Percentiles rank a stretch among this genome's conserved stretches.
phyloP scores from a whole-genome alignment of 2,329 filamentous ascomycete species.

The Trichoderma sp. region DNA sequence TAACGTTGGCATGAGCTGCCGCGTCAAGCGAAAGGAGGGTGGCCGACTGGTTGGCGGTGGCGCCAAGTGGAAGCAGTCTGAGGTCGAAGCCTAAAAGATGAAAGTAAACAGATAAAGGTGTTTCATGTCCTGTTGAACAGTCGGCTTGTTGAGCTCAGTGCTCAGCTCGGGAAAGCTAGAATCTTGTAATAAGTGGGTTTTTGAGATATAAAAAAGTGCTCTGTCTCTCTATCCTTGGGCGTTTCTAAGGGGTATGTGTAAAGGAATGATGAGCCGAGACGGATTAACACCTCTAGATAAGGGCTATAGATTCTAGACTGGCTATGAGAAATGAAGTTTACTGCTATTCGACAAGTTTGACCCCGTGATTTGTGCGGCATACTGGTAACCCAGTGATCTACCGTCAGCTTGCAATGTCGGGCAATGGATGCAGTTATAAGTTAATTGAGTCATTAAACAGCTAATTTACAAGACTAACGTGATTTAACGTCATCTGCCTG shows the following conservation, averaged over 20 bases:
- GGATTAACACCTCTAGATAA: background rate
- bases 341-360: background rate
- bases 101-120: background rate
- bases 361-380: too few species aligned
- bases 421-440: too few species aligned
- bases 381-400: too few species aligned
- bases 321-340: constrained; percentile 20
- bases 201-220: constrained; percentile 5
- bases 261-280: background rate
- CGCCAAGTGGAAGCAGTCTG: constrained; percentile 65
- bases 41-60: constrained; percentile 61
- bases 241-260: background rate
- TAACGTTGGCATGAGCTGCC: constrained; percentile 85
- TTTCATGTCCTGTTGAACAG: background rate
- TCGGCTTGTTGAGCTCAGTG: background rate
- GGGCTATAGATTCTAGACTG: background rate
- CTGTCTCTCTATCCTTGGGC: background rate
- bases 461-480: too few species aligned
- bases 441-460: too few species aligned
- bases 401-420: too few species aligned
- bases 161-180: background rate
- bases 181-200: constrained; percentile 8
- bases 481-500: too few species aligned
- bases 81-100: constrained; percentile 63
- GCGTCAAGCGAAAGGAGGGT: constrained; percentile 89